Evolutionary conservation across 1,284 basidiomycete genomes (phyloP).

Genomic region (Leucoagaricus sp.): DNA sequence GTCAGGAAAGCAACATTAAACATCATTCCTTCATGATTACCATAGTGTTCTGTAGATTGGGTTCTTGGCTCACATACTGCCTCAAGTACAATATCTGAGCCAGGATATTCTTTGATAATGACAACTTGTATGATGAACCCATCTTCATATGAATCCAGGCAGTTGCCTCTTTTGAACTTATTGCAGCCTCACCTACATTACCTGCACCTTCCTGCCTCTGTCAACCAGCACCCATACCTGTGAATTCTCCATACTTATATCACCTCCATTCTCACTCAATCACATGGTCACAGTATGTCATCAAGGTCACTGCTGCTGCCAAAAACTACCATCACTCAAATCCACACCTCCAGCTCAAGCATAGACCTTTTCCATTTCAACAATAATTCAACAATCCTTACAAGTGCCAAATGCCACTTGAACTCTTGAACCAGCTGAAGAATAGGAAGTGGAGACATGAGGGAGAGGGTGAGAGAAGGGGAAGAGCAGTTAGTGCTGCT

Average conservation of each 20-base stretch:
- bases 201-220: conserved; percentile 28
- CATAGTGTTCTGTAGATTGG: not conserved
- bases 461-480: conserved; percentile 20
- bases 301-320: conserved; percentile 26
- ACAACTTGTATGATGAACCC: no score
- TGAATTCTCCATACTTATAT: not conserved
- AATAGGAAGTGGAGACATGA: conserved; percentile 34
- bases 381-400: conserved; percentile 68
- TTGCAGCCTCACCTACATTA: conserved; percentile 25
- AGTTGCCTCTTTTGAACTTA: conserved; percentile 23
- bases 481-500: no score
- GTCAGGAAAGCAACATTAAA: not conserved
- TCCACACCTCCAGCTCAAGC: conserved; percentile 27
- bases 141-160: conserved; percentile 13
- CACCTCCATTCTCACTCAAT: not conserved
- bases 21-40: not conserved
- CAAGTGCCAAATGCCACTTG: conserved; percentile 70
- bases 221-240: conserved; percentile 7
- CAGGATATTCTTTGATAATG: conserved; percentile 3
- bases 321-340: no score
- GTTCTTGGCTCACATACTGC: not conserved
- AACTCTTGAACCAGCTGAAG: conserved; percentile 65
- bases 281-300: not conserved
- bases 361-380: conserved; percentile 43
- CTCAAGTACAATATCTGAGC: not conserved